Conservation (phyloP, 192 early-diverging fungal species). For the Backusella australiensis region DNA sequence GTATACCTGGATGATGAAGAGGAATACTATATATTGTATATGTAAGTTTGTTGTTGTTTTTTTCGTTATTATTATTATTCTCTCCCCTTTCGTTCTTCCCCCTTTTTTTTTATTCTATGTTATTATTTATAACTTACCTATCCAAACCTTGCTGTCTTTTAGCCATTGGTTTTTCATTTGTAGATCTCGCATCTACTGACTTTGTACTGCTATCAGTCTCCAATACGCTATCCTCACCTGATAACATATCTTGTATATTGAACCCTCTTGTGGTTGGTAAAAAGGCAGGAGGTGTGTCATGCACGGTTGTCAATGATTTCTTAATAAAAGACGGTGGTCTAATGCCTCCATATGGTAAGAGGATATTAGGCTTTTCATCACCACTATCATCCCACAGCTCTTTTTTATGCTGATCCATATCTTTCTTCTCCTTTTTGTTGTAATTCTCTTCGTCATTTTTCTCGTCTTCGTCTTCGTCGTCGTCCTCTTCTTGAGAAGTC, state of each 20-base stretch:
- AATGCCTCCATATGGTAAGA: background rate
- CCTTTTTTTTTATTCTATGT: background rate
- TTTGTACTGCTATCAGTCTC: background rate
- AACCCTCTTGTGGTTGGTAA: background rate
- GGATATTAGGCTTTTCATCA: background rate
- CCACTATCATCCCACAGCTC: background rate
- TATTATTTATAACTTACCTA: constrained; percentile 11
- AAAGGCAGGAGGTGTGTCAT: constrained; percentile 2
- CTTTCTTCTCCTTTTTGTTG: background rate
- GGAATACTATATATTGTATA: constrained; percentile 29
- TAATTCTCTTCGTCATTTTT: background rate
- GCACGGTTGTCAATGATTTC: constrained; percentile 4
- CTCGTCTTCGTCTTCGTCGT: background rate
- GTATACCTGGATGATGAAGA: constrained; percentile 30
- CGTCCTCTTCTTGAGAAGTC: background rate
- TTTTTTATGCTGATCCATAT: background rate
- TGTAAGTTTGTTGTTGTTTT: background rate
- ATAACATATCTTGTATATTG: background rate
- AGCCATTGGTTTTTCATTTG: background rate
- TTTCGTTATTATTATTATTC: background rate
- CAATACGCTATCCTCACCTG: background rate
- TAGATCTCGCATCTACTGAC: background rate
- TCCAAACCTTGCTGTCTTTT: background rate
- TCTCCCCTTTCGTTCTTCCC: background rate
- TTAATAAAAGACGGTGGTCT: background rate